phyloP scores from a whole-genome alignment of 768 basidiomycete genomes.

The Mycena chlorophos region DNA sequence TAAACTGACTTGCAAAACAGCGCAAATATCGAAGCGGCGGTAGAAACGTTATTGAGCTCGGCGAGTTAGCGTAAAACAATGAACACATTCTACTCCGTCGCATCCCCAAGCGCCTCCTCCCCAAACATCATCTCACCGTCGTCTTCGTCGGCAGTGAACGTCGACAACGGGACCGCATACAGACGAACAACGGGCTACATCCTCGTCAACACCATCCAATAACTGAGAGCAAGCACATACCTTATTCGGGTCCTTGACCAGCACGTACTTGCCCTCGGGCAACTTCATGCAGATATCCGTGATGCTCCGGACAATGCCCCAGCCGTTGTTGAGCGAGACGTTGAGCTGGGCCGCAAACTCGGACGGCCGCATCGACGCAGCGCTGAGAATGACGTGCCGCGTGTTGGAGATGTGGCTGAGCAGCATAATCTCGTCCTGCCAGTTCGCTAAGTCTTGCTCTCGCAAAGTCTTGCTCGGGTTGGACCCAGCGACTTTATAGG shows the following conservation, averaged over 20 bases:
- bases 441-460: no score
- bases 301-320: constrained; percentile 97
- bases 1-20: constrained; percentile 42
- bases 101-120: constrained; percentile 26
- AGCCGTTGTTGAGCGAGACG: constrained; percentile 91
- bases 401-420: no score
- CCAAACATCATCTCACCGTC: constrained; percentile 54
- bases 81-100: neutral
- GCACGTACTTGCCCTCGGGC: constrained; percentile 96
- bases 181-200: constrained; percentile 87
- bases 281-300: constrained; percentile 94
- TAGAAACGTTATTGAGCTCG: constrained; percentile 71
- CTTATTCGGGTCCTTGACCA: constrained; percentile 98
- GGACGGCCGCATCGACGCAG: constrained; percentile 88
- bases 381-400: constrained; percentile 93
- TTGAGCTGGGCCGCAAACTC: constrained; percentile 96
- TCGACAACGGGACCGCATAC: constrained; percentile 85
- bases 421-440: no score
- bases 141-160: constrained; percentile 84
- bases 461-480: no score
- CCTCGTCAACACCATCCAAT: neutral
- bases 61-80: constrained; percentile 35
- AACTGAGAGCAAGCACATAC: constrained; percentile 52
- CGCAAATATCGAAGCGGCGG: constrained; percentile 77
- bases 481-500: no score